These are phyloP conservation scores for Biscogniauxia marginata DNA, from an alignment of 2,329 filamentous ascomycete species.

Conservation along the genomic window DNA sequence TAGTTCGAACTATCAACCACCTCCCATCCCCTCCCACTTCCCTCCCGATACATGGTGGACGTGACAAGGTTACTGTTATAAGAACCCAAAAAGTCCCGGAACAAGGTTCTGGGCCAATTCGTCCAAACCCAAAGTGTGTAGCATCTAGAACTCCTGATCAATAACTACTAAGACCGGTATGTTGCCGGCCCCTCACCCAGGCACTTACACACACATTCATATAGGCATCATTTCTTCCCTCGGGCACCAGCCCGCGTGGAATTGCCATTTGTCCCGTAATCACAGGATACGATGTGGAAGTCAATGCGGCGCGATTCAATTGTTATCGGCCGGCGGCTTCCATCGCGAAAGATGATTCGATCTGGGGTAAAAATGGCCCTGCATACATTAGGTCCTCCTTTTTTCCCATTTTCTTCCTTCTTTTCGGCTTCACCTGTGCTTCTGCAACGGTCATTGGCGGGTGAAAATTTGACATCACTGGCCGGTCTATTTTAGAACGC, in stretches of 20 bases:
- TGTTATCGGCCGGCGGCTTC: constrained; percentile 8
- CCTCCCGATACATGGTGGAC: too few relatives aligned
- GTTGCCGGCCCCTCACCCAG: background rate
- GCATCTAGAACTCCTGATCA: too few relatives aligned
- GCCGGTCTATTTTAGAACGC: constrained; percentile 5
- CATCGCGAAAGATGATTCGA: constrained; percentile 18
- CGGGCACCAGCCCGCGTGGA: too few relatives aligned
- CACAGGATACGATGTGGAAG: constrained; percentile 9
- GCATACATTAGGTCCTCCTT: constrained; percentile 13
- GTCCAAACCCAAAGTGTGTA: background rate
- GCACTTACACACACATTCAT: too few relatives aligned
- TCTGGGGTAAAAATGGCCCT: constrained; percentile 14
- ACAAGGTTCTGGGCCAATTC: background rate
- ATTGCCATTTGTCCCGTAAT: constrained; percentile 1
- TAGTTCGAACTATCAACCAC: background rate
- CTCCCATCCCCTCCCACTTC: background rate
- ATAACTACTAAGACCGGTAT: background rate
- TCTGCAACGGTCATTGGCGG: background rate
- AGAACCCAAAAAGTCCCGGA: background rate
- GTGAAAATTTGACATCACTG: background rate
- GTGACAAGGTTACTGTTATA: background rate
- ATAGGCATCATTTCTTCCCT: background rate
- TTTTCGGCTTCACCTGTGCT: constrained; percentile 1
- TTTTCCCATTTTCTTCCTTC: background rate
- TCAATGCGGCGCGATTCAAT: constrained; percentile 8